Percentiles rank a stretch among this genome's conserved stretches.
Evolutionary conservation across 768 basidiomycete genomes (phyloP).

Genomic region (Pisolithus sp.): DNA sequence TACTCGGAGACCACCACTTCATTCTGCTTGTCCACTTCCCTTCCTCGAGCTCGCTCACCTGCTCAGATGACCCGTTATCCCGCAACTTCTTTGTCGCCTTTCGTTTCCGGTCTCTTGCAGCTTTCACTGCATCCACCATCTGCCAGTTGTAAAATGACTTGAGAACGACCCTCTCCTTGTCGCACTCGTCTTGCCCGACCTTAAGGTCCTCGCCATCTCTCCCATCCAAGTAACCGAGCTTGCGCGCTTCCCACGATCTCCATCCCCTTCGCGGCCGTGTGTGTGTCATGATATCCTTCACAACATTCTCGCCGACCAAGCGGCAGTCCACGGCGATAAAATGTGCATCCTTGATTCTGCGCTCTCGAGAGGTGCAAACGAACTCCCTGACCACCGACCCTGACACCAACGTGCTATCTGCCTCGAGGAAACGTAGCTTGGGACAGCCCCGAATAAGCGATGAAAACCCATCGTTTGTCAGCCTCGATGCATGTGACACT

Average conservation of each 20-base stretch:
- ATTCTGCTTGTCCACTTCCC: constrained; percentile 16
- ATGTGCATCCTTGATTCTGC: constrained; percentile 43
- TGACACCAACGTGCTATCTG: constrained; percentile 73
- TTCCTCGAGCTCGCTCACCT: constrained; percentile 25
- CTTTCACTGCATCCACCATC: constrained; percentile 70
- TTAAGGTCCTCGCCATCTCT: constrained; percentile 61
- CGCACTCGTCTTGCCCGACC: constrained; percentile 77
- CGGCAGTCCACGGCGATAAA: constrained; percentile 75
- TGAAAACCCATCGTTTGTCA: constrained; percentile 61
- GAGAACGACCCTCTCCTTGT: constrained; percentile 61
- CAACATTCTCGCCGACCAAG: constrained; percentile 49
- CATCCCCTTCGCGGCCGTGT: constrained; percentile 71
- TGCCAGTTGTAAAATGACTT: constrained; percentile 88
- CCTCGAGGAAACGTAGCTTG: constrained; percentile 61
- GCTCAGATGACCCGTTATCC: constrained; percentile 30
- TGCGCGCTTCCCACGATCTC: constrained; percentile 67
- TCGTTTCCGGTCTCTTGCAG: constrained; percentile 59
- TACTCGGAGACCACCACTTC: constrained; percentile 37
- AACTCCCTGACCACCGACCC: constrained; percentile 60
- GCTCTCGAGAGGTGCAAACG: constrained; percentile 46
- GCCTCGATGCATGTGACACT: constrained; percentile 57
- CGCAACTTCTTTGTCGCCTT: constrained; percentile 43
- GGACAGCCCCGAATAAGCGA: constrained; percentile 59
- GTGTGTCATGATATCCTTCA: constrained; percentile 52
- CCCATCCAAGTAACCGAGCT: constrained; percentile 63